phyloP scores from a whole-genome alignment of 192 early-diverging fungal species.

The Linnemannia schmuckeri region DNA sequence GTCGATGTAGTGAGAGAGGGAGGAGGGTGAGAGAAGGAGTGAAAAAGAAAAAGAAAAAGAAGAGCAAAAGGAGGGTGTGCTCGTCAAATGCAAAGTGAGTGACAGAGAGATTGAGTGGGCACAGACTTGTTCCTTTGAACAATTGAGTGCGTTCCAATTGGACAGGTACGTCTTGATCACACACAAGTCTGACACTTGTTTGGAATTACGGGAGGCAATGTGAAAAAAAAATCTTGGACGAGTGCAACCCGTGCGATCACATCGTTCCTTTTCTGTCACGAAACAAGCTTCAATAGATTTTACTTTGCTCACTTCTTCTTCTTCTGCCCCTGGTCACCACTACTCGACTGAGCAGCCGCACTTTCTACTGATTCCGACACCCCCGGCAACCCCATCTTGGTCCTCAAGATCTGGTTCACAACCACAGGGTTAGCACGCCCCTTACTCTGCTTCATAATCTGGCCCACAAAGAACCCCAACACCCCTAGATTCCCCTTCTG shows the following conservation, averaged over 20 bases:
- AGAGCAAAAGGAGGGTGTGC: background rate
- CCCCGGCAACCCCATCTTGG: constrained; percentile 40
- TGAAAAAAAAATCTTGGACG: background rate
- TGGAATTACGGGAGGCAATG: background rate
- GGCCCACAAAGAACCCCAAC: constrained; percentile 86
- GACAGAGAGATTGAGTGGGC: background rate
- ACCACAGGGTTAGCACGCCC: constrained; percentile 83
- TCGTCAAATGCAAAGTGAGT: too few species aligned
- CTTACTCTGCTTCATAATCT: constrained; percentile 84
- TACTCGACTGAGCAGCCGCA: background rate
- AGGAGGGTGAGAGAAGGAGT: background rate
- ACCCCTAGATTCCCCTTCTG: constrained; percentile 75
- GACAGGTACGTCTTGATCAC: background rate
- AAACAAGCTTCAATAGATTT: background rate
- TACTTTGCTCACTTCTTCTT: background rate
- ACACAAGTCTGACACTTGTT: background rate
- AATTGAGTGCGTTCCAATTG: background rate
- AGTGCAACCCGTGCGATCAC: background rate
- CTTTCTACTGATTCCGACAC: background rate
- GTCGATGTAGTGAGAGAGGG: background rate
- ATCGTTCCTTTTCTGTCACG: background rate
- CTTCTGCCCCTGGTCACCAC: background rate
- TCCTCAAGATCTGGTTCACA: constrained; percentile 70
- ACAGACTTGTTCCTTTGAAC: background rate
- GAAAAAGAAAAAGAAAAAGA: background rate